Base-by-base conservation (phyloP, 2,329 filamentous ascomycete genomes). In the Epichloe gansuensis region DNA sequence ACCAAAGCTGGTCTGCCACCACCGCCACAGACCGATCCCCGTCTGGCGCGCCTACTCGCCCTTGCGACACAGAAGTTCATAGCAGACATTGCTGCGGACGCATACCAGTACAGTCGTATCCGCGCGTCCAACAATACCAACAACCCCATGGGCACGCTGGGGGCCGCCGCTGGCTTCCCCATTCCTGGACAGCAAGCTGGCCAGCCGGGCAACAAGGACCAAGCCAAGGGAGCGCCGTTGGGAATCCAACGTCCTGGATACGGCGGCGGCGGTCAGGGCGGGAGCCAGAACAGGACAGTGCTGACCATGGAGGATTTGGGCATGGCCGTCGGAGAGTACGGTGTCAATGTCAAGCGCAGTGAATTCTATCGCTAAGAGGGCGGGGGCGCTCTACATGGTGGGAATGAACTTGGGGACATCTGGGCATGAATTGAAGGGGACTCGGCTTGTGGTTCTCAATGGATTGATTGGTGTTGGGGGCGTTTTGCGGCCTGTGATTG, bases 11-110 rank as follows among this genome's bases (percentile, higher is more conserved):
- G 93, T 51, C 87, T 98, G 4, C 91, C 93, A 37, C 91, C 91
- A 1, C 90, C 91, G 42, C 91, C 89, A 0, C 86, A 93, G 62
- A 95, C 90, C 50, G 89, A 95, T 62, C 85, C 85, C 21, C 88
- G 91, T 54, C 86, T 98, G 31, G 89, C 91, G 23, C 89, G 91
- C 47, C 85, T 98, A 3, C 85, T 98, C 44, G 91, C 93, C 2
- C 86, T 98, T 8, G 93, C 93, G n/a, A 95, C 93, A 0, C 93
- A 98, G 66, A 98, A 98, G 67, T 98, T 98, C 75, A 88, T 98
- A 62, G 91, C 93, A 54, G 93, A 98, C 68, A 89, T 98, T 59
- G 93, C 93, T 2, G 91, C 93, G 53, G 93, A 98, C 68, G 90
- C 93, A 3, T 98, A 98, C 69, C 93, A 98, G 71, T 97, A 96